These are phyloP conservation scores for Glomus cerebriforme DNA, from an alignment of 192 early-diverging fungal species.

Conservation along the genomic window DNA sequence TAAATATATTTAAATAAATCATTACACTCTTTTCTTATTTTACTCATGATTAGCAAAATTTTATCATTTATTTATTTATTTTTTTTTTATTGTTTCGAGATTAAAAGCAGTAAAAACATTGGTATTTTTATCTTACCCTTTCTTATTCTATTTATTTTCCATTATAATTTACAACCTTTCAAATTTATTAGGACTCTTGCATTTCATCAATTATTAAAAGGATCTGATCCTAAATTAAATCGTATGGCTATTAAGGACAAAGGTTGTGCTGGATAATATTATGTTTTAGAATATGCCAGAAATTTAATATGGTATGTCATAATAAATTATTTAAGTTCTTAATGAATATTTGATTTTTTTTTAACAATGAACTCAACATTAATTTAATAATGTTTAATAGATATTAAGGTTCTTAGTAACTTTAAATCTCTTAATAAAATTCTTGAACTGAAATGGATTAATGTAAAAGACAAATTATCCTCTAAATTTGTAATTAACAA, in stretches of 20 bases:
- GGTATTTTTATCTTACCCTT: conserved; percentile 5
- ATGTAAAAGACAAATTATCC: conserved; percentile 85
- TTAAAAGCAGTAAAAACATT: conserved; percentile 23
- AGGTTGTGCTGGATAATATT: conserved; percentile 93
- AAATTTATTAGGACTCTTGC: conserved; percentile 66
- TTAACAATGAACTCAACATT: background rate
- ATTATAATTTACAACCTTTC: background rate
- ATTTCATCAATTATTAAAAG: conserved; percentile 61
- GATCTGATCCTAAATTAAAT: conserved; percentile 64
- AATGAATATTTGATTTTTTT: background rate
- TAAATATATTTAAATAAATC: too few species aligned
- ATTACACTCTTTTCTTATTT: too few species aligned
- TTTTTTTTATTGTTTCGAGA: too few species aligned
- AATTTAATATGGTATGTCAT: conserved; percentile 82
- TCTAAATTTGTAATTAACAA: conserved; percentile 96
- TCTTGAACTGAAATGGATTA: conserved; percentile 99
- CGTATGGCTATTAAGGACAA: conserved; percentile 92
- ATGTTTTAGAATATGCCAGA: conserved; percentile 80
- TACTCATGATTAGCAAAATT: too few species aligned
- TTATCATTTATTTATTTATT: too few species aligned
- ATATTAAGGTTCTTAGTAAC: conserved; percentile 93
- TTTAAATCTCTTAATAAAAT: conserved; percentile 92
- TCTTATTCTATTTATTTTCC: too few species aligned
- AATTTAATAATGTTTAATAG: conserved; percentile 43
- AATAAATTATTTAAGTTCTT: background rate